Evolutionary conservation across 2,329 filamentous ascomycete genomes (phyloP).

Genomic region (Colletotrichum sp.): DNA sequence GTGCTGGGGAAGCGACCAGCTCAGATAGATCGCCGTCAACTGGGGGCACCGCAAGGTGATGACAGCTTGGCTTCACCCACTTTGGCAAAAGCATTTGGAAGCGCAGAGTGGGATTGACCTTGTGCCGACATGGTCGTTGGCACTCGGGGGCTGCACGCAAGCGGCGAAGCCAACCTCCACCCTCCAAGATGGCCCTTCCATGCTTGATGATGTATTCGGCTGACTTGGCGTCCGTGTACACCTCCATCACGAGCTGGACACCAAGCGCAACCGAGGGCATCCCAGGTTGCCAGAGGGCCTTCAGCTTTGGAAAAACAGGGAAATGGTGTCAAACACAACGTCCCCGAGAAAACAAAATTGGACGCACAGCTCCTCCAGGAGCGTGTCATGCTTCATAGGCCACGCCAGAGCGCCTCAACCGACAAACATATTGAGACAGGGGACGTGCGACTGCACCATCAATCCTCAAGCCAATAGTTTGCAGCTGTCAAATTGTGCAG

Average conservation of each 20-base stretch:
- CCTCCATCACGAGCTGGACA: background rate
- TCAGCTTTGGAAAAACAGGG: background rate
- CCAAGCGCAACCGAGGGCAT: background rate
- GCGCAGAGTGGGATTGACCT: background rate
- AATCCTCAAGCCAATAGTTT: background rate
- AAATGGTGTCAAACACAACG: background rate
- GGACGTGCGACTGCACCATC: constrained; percentile 3
- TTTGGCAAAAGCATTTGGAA: background rate
- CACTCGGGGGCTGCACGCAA: background rate
- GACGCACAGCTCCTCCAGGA: background rate
- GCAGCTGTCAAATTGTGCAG: constrained; percentile 2
- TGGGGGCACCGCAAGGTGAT: background rate
- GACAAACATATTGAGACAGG: background rate
- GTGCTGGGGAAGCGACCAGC: background rate
- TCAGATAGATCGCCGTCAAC: background rate
- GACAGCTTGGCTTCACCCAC: constrained; percentile 12
- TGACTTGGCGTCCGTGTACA: constrained; percentile 12
- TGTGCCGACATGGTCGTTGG: constrained; percentile 9
- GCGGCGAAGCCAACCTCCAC: constrained; percentile 12
- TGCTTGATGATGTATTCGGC: constrained; percentile 10
- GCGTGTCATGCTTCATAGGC: background rate
- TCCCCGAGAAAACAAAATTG: background rate
- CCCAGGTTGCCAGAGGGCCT: background rate
- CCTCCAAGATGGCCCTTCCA: background rate
- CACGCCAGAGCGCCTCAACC: constrained; percentile 1